Evolutionary conservation across 1,139 yeast species (phyloP), one percentile per base, ranked within the genome.

Genomic region (Entelexis paramagnoliae): DNA sequence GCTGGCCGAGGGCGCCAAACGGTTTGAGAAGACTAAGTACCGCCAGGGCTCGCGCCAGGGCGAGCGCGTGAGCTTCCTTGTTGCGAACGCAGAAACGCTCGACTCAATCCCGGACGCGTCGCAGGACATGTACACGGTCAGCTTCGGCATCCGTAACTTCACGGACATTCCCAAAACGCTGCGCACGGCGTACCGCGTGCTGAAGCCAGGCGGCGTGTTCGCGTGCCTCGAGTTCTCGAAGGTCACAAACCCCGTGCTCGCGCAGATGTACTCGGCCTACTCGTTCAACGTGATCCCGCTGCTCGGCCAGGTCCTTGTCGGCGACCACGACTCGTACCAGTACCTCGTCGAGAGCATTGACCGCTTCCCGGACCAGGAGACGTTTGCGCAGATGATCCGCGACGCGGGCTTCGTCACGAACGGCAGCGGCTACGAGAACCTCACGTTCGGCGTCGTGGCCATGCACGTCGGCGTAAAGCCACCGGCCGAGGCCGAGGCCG

Each of bases 171-270:
- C 89, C 69, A 88, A 87, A 10, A 98, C 97, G 30, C 76, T 91
- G 62, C 77, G 84, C 62, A 84, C 96, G 26, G 98, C 98, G 34
- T 85, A 89, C 72, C 78, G 99, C 62, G 94, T 89, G 30, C 77
- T 91, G 64, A 86, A 83, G 68, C 98, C 96, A n/a, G 98, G 99
- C 64, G 99, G 99, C 63, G 86, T 93, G 49, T 93, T 91, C 67
- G 96, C 96, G 38, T 89, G 97, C 68, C 76, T 91, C 56, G 99
- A 91, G 68, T 91, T 91, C 64, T 83, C 95, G 54, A 91, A 88
- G 65, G 96, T 93, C 54, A 84, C 85, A 53, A 84, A 87, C 66
- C 80, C 86, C 28, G 64, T 82, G 14, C 70, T 93, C 51, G 91
- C 85, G 64, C 73, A 79, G 55, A 71, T 80, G 32, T 91, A 91